phyloP scores from a whole-genome alignment of 2,329 filamentous ascomycete genomes.

The Aureobasidium pullulans region DNA sequence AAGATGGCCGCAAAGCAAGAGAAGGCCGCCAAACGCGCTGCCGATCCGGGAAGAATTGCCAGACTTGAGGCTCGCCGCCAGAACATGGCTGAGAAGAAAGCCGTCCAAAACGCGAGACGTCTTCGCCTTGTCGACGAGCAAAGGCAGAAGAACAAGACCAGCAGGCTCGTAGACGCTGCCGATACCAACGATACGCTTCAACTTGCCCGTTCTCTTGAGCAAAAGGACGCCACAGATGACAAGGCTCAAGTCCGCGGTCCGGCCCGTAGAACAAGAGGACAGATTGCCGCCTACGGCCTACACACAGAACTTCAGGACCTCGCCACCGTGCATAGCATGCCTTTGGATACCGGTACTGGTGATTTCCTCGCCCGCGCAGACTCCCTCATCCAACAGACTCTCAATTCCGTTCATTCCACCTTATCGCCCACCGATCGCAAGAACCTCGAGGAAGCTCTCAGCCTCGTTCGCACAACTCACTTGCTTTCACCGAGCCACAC shows the following conservation, averaged over 20 bases:
- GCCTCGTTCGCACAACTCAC: background rate
- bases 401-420: background rate
- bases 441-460: conserved; percentile 5
- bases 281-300: background rate
- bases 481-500: background rate
- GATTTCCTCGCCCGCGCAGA: background rate
- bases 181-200: background rate
- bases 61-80: background rate
- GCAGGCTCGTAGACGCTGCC: background rate
- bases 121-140: background rate
- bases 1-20: background rate
- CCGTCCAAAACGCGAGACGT: background rate
- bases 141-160: background rate
- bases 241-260: background rate
- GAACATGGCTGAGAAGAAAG: background rate
- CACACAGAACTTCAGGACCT: background rate
- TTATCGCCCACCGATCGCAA: background rate
- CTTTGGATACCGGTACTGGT: background rate
- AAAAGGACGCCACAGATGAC: background rate
- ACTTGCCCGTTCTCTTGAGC: background rate
- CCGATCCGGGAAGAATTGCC: background rate
- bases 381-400: background rate
- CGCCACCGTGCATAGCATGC: background rate
- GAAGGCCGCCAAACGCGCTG: background rate
- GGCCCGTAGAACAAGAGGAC: background rate